Base-by-base conservation (phyloP, 2,329 filamentous ascomycete genomes). In the Aspergillus candidus region DNA sequence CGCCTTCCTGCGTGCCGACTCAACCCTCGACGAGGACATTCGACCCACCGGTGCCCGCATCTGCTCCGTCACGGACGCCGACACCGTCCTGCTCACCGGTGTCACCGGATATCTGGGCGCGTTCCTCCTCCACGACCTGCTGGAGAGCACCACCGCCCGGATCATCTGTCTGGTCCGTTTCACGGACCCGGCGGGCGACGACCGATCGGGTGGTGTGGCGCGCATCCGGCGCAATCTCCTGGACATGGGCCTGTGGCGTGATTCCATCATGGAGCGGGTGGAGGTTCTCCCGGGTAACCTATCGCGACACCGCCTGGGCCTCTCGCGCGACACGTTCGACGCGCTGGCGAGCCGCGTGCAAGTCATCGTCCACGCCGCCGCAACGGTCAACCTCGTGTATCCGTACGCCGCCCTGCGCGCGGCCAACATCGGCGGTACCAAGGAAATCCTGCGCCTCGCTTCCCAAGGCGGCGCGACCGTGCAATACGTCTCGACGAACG, bases 401-500 rank as follows among this genome's bases (percentile, higher is more conserved):
- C 86, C 86, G 0, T 90, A 90, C 53, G 86, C 86, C 34, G 83
- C 85, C 0, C 71, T 91, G 52, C 77, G 85, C 41, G 79, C 76
- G 40, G 79, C 85, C 45, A 91, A 91, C 53, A 83, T 91, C 2
- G 80, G 79, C n/a, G 86, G 86, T n/a, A 89, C 86, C 1, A 72
- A 78, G 34, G 85, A 90, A 60, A 78, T 90, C 32, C 66, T 91
- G 40, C 82, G 86, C 35, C 71, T 91, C 18, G 86, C 86, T 0
- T 76, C 78, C 45, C 74, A 76, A 32, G 77, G 75, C 17, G 82
- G 82, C 11, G 84, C 84, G 1, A 88, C 86, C 0, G 74, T 90
- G 1, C 84, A 90, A 55, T 86, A 90, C 49, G 72, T 90, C 1
- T 90, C 86, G 0, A 90, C 86, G 1, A 90, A 90, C 52, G 86